These are phyloP conservation scores for Oryza coarctata DNA, from an alignment of 176 grass and related monocot species.

Conservation along the genomic window DNA sequence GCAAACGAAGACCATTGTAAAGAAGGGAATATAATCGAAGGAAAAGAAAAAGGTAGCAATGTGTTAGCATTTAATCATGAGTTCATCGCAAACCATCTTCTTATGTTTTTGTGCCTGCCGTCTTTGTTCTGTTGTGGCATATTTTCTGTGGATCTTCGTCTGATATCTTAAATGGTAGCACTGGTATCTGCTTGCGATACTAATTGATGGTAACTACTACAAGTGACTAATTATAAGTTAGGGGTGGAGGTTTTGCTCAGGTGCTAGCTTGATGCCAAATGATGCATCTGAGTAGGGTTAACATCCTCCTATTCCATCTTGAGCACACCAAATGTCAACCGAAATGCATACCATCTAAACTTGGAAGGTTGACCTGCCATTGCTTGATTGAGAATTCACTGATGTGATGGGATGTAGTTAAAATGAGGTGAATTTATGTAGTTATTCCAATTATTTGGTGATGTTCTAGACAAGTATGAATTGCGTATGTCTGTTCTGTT, in stretches of 20 bases:
- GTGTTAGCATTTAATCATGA: slow-evolving; percentile 23
- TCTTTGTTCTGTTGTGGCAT: not conserved
- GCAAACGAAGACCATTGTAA: slow-evolving; percentile 35
- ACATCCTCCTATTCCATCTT: not conserved
- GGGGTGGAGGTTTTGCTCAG: not conserved
- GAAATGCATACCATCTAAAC: not conserved
- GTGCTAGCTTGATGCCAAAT: not conserved
- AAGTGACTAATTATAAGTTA: not conserved
- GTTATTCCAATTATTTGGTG: not conserved
- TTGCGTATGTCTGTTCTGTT: not conserved
- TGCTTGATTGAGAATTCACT: not conserved
- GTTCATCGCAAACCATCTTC: not conserved
- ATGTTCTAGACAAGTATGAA: not conserved
- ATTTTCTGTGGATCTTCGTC: not conserved
- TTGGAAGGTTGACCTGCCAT: too few relatives aligned
- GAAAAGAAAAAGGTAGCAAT: slow-evolving; percentile 15
- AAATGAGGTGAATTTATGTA: not conserved
- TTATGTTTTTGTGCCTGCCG: not conserved
- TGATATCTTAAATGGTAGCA: too few relatives aligned
- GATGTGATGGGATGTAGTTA: not conserved
- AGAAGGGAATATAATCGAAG: slow-evolving; percentile 32
- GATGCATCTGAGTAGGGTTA: not conserved
- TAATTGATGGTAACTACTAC: not conserved
- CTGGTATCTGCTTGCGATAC: not conserved
- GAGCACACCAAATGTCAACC: not conserved